Evolutionary conservation across 1,284 basidiomycete genomes (phyloP), one percentile per base, ranked within the genome.

Genomic region (Gomphus bonarii): DNA sequence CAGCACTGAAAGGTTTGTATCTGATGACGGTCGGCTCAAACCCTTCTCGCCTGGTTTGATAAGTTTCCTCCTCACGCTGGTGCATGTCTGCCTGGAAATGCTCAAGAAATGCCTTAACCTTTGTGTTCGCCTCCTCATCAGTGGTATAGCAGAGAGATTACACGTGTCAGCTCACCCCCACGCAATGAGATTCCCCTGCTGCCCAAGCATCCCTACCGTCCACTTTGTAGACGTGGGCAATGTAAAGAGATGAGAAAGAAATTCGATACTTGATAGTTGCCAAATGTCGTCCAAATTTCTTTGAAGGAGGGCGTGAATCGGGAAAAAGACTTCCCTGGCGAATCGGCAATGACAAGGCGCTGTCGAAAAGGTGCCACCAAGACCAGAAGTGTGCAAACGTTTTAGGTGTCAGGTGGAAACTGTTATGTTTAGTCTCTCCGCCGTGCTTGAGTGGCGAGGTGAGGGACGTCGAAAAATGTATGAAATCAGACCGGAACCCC

Each of bases 191-290:
- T 42, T 85, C 78, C 1, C 91, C 93, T 60, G 84, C 79, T 0
- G 75, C 74, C 89, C 91, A 95, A 38, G 91, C 76, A 25, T 78
- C 82, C 65, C 80, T 75, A 1, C 79, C 81, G 58, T 91, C 83
- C 66, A 95, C 91, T 30, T 84, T 78, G 68, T 97, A 98, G 42
- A 84, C 81, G 68, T 98, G 95, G 50, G 90, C 85, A 62, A 97
- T 79, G 69, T 86, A 94, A 16, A 99, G 71, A 25, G 85, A 82
- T 10, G 84, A 78, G 4, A 98, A 74, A 30, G 82, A 78, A 62
- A 95, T 82, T 42, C 89, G 83, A 69, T 97, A 98, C 70, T 98
- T 98, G 69, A 99, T 76, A 0, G 95, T 98, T 8, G 85, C 94
- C 36, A 97, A 72, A 67, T 93, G 89, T 42, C 84, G 80, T 30